Conservation (phyloP, 2,329 filamentous ascomycete genomes). For the Huntiella decipiens region DNA sequence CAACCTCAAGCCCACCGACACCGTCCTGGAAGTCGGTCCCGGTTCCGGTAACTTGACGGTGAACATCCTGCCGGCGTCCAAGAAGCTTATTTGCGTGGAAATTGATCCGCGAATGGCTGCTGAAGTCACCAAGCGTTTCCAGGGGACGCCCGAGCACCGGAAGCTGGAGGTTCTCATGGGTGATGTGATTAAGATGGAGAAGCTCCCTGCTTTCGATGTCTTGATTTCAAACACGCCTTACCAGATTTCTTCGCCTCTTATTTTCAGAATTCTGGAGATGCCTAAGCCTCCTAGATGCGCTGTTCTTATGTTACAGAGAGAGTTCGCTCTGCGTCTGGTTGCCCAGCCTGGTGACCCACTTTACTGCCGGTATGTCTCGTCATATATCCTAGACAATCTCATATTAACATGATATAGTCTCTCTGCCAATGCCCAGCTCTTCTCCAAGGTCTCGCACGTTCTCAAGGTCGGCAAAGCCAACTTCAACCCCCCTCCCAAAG, state of each 20-base stretch:
- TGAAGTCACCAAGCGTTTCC: constrained; percentile 83
- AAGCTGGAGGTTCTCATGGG: constrained; percentile 75
- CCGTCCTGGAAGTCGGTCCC: constrained; percentile 80
- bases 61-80: constrained; percentile 71
- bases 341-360: constrained; percentile 75
- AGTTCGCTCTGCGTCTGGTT: constrained; percentile 80
- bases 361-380: constrained; percentile 44
- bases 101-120: constrained; percentile 93
- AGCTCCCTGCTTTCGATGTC: constrained; percentile 57
- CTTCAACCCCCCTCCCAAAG: constrained; percentile 84
- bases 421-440: constrained; percentile 87
- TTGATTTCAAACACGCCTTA: constrained; percentile 55
- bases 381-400: background rate
- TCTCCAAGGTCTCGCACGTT: constrained; percentile 43
- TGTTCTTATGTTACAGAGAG: constrained; percentile 91
- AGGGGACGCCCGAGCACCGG: constrained; percentile 69
- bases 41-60: constrained; percentile 81
- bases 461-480: constrained; percentile 95
- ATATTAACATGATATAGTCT: constrained; percentile 22
- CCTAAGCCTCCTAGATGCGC: constrained; percentile 64
- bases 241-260: constrained; percentile 76
- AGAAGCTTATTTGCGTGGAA: constrained; percentile 68
- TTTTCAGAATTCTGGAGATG: constrained; percentile 73
- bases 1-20: constrained; percentile 72
- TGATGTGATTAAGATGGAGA: constrained; percentile 74